These are phyloP conservation scores for Dendrothele bispora DNA, from an alignment of 768 basidiomycete species.

Conservation along the genomic window DNA sequence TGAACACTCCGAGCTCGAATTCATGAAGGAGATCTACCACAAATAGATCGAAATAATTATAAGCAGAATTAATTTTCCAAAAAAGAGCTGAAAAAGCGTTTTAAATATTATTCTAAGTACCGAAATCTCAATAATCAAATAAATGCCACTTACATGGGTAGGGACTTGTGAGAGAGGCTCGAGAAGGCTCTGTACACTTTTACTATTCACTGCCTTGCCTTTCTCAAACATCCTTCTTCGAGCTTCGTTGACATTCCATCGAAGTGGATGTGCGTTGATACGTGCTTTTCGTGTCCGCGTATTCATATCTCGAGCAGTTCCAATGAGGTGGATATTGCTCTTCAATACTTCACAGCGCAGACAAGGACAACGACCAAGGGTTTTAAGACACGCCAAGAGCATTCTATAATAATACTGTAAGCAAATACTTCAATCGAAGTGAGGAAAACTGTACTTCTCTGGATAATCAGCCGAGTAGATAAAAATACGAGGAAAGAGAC, in stretches of 20 bases:
- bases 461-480: conserved; percentile 35
- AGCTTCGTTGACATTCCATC: no score
- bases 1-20: conserved; percentile 36
- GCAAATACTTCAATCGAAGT: conserved; percentile 1
- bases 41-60: conserved; percentile 24
- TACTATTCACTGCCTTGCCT: not conserved
- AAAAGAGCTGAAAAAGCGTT: conserved; percentile 28
- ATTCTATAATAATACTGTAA: conserved; percentile 15
- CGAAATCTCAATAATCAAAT: not conserved
- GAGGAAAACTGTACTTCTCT: conserved; percentile 25
- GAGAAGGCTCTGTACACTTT: conserved; percentile 11
- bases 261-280: no score
- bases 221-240: no score
- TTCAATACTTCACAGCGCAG: conserved; percentile 22
- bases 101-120: not conserved
- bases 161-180: conserved; percentile 13
- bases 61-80: conserved; percentile 5
- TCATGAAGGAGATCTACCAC: conserved; percentile 33
- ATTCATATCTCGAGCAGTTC: conserved; percentile 10
- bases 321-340: conserved; percentile 22
- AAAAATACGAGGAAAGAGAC: conserved; percentile 29
- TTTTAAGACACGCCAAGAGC: conserved; percentile 19
- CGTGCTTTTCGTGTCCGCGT: not conserved
- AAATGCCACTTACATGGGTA: not conserved
- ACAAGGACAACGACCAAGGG: conserved; percentile 25